Evolutionary conservation across 1,284 basidiomycete genomes (phyloP).

Genomic region (Polyporus tsugae): DNA sequence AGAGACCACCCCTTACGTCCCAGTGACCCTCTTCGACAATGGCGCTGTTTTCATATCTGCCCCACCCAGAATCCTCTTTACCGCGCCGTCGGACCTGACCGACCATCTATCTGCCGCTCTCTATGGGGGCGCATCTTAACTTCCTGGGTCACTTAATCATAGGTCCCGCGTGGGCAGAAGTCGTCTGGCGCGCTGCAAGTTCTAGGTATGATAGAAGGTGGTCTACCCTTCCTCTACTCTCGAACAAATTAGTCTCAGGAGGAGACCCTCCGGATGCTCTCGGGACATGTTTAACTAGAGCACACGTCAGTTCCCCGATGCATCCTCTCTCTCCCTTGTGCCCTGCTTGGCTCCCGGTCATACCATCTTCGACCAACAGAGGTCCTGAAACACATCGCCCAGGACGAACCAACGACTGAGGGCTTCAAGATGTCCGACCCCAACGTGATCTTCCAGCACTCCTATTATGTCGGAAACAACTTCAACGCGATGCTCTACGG

Average conservation of each 20-base stretch:
- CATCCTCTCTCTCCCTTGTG: background rate
- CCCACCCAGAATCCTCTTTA: background rate
- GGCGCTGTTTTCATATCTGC: background rate
- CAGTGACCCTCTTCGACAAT: background rate
- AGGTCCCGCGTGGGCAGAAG: background rate
- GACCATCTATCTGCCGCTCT: background rate
- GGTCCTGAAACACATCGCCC: background rate
- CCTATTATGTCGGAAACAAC: constrained; percentile 7
- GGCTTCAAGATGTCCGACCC: background rate
- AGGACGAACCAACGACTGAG: background rate
- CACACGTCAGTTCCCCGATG: background rate
- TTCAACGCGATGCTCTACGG: constrained; percentile 13
- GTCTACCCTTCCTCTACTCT: background rate
- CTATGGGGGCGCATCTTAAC: background rate
- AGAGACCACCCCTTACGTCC: background rate
- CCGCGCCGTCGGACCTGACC: background rate
- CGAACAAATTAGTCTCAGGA: background rate
- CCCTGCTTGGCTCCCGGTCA: background rate
- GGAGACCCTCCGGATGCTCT: background rate
- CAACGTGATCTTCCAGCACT: constrained; percentile 5
- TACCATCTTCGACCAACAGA: background rate
- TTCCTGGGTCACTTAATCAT: background rate
- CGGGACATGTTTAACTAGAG: background rate
- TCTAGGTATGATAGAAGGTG: background rate
- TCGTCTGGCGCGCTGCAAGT: background rate